These are phyloP conservation scores for Tetrahymena borealis DNA, from an alignment of 73 alveolate genomes.

Conservation along the genomic window DNA sequence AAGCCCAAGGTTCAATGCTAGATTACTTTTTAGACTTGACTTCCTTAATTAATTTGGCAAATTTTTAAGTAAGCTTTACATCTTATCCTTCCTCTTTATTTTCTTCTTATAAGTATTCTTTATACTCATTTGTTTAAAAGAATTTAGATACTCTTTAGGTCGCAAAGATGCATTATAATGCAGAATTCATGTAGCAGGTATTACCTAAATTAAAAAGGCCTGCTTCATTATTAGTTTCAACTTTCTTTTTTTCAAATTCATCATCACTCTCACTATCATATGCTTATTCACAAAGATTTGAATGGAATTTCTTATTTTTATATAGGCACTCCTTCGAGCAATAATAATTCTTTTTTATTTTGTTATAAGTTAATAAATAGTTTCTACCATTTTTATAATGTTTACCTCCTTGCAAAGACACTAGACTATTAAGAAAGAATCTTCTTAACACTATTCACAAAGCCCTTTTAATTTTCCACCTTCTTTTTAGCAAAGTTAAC, in stretches of 20 bases:
- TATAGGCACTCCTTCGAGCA: slow-evolving; percentile 22
- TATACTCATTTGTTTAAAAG: not conserved
- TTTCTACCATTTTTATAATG: not conserved
- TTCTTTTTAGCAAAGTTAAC: not conserved
- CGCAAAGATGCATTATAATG: slow-evolving; percentile 16
- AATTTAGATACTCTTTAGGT: not conserved
- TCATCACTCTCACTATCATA: slow-evolving; percentile 39
- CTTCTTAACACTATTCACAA: not conserved
- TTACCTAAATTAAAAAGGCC: slow-evolving; percentile 40
- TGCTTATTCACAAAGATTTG: slow-evolving; percentile 12
- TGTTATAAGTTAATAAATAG: not conserved
- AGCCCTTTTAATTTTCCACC: not conserved
- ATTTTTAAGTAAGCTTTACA: not conserved
- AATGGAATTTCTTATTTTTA: slow-evolving; percentile 34
- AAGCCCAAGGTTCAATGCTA: not conserved
- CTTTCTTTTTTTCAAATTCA: slow-evolving; percentile 6
- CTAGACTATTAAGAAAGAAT: not conserved
- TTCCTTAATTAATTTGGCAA: not conserved
- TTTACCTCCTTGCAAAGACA: not conserved
- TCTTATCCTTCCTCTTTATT: not conserved
- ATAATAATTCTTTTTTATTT: slow-evolving; percentile 7
- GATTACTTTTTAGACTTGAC: not conserved
- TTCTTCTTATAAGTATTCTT: not conserved
- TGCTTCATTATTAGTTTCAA: not conserved
- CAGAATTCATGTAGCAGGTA: slow-evolving; percentile 40